phyloP scores from a whole-genome alignment of 75 land plant species.

The Pinus taeda region DNA sequence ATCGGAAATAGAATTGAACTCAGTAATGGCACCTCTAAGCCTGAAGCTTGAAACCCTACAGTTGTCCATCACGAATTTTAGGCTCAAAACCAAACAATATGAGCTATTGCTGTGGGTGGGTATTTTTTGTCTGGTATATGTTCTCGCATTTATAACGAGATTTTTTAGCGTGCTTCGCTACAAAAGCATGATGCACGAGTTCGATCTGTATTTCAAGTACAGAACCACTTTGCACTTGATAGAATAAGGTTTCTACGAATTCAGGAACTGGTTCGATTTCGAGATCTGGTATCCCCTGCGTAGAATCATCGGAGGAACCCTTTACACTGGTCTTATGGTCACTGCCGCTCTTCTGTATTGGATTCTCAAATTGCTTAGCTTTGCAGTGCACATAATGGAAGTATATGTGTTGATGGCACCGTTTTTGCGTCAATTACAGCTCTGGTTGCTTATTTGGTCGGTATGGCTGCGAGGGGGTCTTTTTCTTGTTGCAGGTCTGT shows the following conservation, averaged over 20 bases:
- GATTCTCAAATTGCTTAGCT: conserved; percentile 49
- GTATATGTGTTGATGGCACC: conserved; percentile 93
- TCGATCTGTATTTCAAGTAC: conserved; percentile 97
- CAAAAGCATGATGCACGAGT: conserved; percentile 97
- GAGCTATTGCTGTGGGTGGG: conserved; percentile 80
- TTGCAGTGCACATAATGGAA: conserved; percentile 83
- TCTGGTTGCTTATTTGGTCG: conserved; percentile 82
- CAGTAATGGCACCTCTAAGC: too few species aligned
- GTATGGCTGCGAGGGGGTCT: conserved; percentile 85
- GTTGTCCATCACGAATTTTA: conserved; percentile 34
- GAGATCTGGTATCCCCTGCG: conserved; percentile 98
- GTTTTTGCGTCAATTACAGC: conserved; percentile 88
- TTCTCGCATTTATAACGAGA: conserved; percentile 80
- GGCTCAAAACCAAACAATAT: conserved; percentile 83
- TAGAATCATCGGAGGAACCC: conserved; percentile 87
- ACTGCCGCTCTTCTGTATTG: conserved; percentile 83
- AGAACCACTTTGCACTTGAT: conserved; percentile 78
- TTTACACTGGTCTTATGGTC: conserved; percentile 97
- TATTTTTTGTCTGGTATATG: conserved; percentile 65
- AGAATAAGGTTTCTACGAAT: conserved; percentile 84
- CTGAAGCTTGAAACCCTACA: too few species aligned
- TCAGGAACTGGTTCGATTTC: conserved; percentile 97
- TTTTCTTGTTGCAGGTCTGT: conserved; percentile 96
- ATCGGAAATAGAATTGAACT: too few species aligned
- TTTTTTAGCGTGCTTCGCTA: conserved; percentile 89